Evolutionary conservation across 306 rosid genomes (phyloP), one percentile per base, ranked within the genome.

Genomic region (Cicer judaicum): DNA sequence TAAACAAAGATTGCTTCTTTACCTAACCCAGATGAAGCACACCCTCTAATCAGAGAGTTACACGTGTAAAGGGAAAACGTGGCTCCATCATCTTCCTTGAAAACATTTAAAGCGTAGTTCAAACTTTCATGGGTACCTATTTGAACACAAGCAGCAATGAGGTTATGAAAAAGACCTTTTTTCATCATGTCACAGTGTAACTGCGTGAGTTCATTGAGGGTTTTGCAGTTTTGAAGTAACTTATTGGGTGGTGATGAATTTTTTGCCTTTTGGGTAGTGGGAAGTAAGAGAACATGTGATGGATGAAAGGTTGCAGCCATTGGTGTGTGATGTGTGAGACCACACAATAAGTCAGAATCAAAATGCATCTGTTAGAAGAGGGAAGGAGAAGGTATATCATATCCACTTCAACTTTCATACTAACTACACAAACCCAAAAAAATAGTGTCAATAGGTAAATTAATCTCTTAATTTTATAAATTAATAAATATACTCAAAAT

Each of bases 21-120:
- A 52, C 88, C 74, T 16, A 87, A 77, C 41, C 91, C 92, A 54
- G 82, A 76, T n/a, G 85, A 68, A 29, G 92, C 86, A 74, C 82
- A 87, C 15, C 92, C 96, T 77, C 96, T 86, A 34, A 92, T 77
- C 10, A 92, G 77, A 70, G 73, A 84, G 64, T 92, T 90, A 68
- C 73, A 83, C 80, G 84, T 79, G 67, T 78, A 90, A 80, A 87
- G 29, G 1, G 87, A 78, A 46, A 74, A 78, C 1, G 2, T 36
- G 47, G 18, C 62, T 48, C 62, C 73, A 0, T 67, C 68, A 0
- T 76, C 85, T 50, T 84, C 81, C 46, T 53, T 64, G 68, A 90
- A 67, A 59, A 75, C 79, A 36, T 74, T 87, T 48, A 82, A 72
- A 52, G 90, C 92, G 42, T 83, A 87, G 21, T 75, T 72, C 65